Conservation (phyloP, 495 filamentous ascomycete genomes). For the Annulohypoxylon moriforme region DNA sequence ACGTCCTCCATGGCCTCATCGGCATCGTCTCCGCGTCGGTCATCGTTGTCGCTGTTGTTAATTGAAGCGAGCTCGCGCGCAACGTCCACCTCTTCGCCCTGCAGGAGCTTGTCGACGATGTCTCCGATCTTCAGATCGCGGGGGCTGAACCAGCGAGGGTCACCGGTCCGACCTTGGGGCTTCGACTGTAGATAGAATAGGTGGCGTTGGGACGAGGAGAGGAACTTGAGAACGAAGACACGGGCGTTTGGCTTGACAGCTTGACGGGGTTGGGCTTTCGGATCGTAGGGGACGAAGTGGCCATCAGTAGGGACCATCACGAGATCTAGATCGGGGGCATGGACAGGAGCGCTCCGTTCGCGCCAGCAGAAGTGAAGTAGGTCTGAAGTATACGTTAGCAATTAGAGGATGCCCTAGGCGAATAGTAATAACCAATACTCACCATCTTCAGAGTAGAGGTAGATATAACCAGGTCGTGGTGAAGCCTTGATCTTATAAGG, state of each 20-base stretch:
- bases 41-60: conserved; percentile 70
- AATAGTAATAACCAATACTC: conserved; percentile 28
- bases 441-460: conserved; percentile 94
- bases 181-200: conserved; percentile 97
- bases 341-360: conserved; percentile 50
- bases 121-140: conserved; percentile 84
- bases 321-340: conserved; percentile 50
- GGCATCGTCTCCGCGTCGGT: conserved; percentile 65
- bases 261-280: conserved; percentile 57
- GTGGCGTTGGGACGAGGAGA: conserved; percentile 88
- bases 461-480: conserved; percentile 85
- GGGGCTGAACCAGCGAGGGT: conserved; percentile 80
- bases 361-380: conserved; percentile 98
- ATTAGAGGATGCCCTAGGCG: neutral
- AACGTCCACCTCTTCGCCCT: conserved; percentile 91
- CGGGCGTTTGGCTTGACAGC: conserved; percentile 83
- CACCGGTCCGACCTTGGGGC: conserved; percentile 77
- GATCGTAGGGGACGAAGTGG: conserved; percentile 81
- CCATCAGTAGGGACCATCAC: conserved; percentile 77
- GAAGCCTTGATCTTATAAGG: conserved; percentile 75
- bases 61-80: conserved; percentile 77
- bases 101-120: conserved; percentile 83
- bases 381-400: conserved; percentile 61
- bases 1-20: conserved; percentile 90
- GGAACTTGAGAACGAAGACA: conserved; percentile 93